Conservation (phyloP, 805 yeast genomes). For the Debaryomyces tyrocola region DNA sequence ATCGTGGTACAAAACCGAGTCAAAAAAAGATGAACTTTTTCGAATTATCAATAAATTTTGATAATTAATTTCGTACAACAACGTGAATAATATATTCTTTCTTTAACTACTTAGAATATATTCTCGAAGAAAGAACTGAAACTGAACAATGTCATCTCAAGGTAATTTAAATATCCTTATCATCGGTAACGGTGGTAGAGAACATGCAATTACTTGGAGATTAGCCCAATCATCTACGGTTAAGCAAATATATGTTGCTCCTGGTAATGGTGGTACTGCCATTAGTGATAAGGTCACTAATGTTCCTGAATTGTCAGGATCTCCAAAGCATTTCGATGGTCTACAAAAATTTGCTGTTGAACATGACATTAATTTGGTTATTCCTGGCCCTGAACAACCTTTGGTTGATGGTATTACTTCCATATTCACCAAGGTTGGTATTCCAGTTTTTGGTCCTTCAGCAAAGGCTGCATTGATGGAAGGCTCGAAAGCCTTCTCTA, state of each 20-base stretch:
- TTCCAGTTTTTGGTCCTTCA: constrained; percentile 97
- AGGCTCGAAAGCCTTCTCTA: constrained; percentile 94
- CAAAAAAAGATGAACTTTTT: not conserved
- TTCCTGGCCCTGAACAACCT: constrained; percentile 99
- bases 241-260: constrained; percentile 79
- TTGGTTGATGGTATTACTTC: constrained; percentile 88
- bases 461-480: constrained; percentile 90
- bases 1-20: not conserved
- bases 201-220: constrained; percentile 94
- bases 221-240: constrained; percentile 77
- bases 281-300: constrained; percentile 58
- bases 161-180: constrained; percentile 61
- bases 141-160: constrained; percentile 9
- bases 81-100: not conserved
- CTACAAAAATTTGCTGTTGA: constrained; percentile 74
- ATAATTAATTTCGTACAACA: not conserved
- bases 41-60: not conserved
- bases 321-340: constrained; percentile 64
- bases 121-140: not conserved
- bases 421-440: constrained; percentile 74
- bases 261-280: constrained; percentile 95
- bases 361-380: constrained; percentile 66
- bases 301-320: constrained; percentile 61
- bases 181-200: constrained; percentile 98
- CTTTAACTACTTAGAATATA: not conserved